These are phyloP conservation scores for Pseudogymnoascus sp. DNA, from an alignment of 2,329 filamentous ascomycete genomes.

Conservation along the genomic window DNA sequence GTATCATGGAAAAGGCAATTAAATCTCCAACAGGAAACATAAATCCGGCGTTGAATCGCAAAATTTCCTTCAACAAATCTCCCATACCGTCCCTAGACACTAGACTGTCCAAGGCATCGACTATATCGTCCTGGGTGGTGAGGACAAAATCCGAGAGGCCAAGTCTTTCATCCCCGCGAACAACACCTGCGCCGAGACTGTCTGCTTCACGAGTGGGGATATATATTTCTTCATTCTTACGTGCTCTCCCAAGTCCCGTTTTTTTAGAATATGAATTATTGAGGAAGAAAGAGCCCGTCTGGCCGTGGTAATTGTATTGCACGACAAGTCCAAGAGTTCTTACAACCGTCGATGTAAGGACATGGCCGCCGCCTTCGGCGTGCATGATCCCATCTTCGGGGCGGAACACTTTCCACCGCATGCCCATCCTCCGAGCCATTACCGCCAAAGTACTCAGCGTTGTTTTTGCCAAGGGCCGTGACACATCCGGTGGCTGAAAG, in stretches of 20 bases:
- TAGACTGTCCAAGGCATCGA: conserved; percentile 15
- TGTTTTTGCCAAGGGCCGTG: conserved; percentile 29
- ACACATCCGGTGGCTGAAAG: conserved; percentile 30
- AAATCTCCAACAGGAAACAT: conserved; percentile 18
- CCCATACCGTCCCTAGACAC: conserved; percentile 13
- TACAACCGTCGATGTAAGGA: conserved; percentile 28
- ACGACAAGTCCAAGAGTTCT: conserved; percentile 21
- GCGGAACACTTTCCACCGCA: conserved; percentile 26
- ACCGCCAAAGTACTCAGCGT: conserved; percentile 30
- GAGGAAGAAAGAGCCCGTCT: conserved; percentile 2
- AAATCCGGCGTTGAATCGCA: conserved; percentile 15
- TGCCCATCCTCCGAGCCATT: conserved; percentile 28
- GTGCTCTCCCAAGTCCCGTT: background rate
- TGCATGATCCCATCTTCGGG: conserved; percentile 23
- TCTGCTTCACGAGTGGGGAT: conserved; percentile 16
- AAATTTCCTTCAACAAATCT: conserved; percentile 9
- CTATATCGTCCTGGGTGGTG: conserved; percentile 16
- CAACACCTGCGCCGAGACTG: conserved; percentile 17
- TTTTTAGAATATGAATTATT: background rate
- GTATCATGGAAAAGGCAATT: conserved; percentile 15
- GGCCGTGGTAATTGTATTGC: conserved; percentile 18
- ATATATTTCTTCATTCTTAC: conserved; percentile 19
- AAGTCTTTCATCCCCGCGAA: conserved; percentile 13
- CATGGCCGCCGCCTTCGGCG: conserved; percentile 31
- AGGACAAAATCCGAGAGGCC: conserved; percentile 15